Evolutionary conservation across 192 early-diverging fungal genomes (phyloP).

Genomic region (Linnemannia elongata): DNA sequence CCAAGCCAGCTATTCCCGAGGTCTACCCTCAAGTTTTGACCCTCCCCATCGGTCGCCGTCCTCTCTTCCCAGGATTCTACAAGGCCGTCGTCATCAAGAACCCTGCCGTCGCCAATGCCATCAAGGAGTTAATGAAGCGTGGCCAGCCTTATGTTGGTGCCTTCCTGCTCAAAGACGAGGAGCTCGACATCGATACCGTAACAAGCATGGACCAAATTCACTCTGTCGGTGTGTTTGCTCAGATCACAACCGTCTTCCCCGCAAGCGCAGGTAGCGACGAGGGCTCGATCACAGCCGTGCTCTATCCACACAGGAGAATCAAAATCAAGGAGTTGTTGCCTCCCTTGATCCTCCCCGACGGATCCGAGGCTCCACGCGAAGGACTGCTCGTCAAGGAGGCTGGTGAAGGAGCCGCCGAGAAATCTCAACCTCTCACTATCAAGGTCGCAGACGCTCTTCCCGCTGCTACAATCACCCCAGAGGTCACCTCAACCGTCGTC

Average conservation of each 20-base stretch:
- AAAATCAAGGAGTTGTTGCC: constrained; percentile 79
- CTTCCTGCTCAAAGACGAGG: constrained; percentile 93
- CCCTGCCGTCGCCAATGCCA: constrained; percentile 90
- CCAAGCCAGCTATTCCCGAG: constrained; percentile 88
- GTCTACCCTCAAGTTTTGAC: constrained; percentile 95
- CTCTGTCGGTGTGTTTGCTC: constrained; percentile 94
- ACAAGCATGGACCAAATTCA: constrained; percentile 84
- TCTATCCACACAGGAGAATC: constrained; percentile 96
- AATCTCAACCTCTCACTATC: constrained; percentile 21
- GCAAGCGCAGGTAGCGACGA: constrained; percentile 79
- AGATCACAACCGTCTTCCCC: constrained; percentile 95
- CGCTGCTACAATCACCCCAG: background rate
- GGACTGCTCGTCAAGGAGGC: constrained; percentile 44
- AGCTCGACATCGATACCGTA: constrained; percentile 87
- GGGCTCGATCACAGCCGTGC: constrained; percentile 89
- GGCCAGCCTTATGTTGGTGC: constrained; percentile 98
- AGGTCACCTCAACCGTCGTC: background rate
- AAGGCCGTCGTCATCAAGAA: constrained; percentile 98
- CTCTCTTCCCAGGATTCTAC: constrained; percentile 97
- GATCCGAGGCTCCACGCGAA: constrained; percentile 47
- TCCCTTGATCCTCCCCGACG: constrained; percentile 51
- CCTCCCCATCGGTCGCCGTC: constrained; percentile 91
- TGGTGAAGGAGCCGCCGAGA: constrained; percentile 29
- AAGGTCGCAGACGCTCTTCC: constrained; percentile 33
- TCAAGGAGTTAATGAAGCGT: constrained; percentile 91